phyloP scores from a whole-genome alignment of 1,139 yeast species.

The Saccharomyces hybrid region DNA sequence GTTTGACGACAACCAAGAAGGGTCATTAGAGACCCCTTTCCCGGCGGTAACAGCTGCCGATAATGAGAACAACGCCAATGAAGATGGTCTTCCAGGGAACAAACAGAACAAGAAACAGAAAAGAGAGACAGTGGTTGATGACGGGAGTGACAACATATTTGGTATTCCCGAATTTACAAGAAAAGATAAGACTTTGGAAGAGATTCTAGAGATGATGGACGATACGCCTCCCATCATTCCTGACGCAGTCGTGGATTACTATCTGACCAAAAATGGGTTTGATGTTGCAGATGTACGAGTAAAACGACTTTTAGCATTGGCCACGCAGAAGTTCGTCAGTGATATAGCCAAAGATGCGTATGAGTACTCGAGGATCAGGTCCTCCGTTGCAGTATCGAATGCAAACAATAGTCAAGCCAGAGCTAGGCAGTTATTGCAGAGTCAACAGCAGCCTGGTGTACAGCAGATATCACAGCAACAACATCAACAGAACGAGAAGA shows the following conservation, averaged over 20 bases:
- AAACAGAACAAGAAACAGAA: slow-evolving; percentile 15
- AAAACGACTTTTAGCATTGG: slow-evolving; percentile 80
- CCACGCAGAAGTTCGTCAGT: slow-evolving; percentile 90
- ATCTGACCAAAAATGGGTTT: slow-evolving; percentile 82
- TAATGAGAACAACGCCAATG: slow-evolving; percentile 14
- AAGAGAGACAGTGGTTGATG: slow-evolving; percentile 11
- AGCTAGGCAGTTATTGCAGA: slow-evolving; percentile 70
- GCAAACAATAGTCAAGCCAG: slow-evolving; percentile 82
- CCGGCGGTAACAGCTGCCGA: slow-evolving; percentile 6
- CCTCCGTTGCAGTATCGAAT: slow-evolving; percentile 72
- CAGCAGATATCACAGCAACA: slow-evolving; percentile 24
- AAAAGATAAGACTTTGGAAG: slow-evolving; percentile 81
- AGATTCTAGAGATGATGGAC: slow-evolving; percentile 81
- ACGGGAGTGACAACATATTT: slow-evolving; percentile 22
- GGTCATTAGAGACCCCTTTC: slow-evolving; percentile 24
- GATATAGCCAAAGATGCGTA: slow-evolving; percentile 96
- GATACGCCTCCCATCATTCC: slow-evolving; percentile 96
- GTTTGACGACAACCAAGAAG: slow-evolving; percentile 37
- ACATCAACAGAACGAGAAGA: slow-evolving; percentile 37
- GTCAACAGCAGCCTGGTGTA: slow-evolving; percentile 41
- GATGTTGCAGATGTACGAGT: slow-evolving; percentile 73
- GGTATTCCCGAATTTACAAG: slow-evolving; percentile 67
- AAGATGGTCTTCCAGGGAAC: slow-evolving; percentile 7
- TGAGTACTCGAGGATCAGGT: slow-evolving; percentile 86
- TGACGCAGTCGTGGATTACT: slow-evolving; percentile 95